phyloP scores from a whole-genome alignment of 2,329 filamentous ascomycete genomes.

The Claviceps arundinis region DNA sequence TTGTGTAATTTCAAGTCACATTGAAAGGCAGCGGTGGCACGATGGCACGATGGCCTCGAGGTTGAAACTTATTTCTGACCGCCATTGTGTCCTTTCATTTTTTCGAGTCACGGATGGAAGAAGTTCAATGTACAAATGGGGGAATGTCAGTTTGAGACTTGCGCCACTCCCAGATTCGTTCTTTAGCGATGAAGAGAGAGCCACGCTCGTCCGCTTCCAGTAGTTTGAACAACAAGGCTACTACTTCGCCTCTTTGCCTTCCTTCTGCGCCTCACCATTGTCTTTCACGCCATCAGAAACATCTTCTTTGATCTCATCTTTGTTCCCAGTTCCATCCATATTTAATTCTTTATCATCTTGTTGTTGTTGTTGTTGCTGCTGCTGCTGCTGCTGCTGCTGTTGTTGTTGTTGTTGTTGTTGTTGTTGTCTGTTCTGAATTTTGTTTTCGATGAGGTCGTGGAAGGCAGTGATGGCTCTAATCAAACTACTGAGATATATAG shows the following conservation, averaged over 20 bases:
- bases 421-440: slow-evolving; percentile 96
- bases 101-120: not conserved
- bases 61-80: not conserved
- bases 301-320: slow-evolving; percentile 44
- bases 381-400: no score
- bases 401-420: slow-evolving; percentile 74
- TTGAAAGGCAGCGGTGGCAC: not conserved
- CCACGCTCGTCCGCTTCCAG: not conserved
- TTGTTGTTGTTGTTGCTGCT: slow-evolving; percentile 79
- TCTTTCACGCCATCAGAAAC: slow-evolving; percentile 34
- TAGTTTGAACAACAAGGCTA: slow-evolving; percentile 7
- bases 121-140: slow-evolving; percentile 1
- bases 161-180: not conserved
- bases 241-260: slow-evolving; percentile 40
- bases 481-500: slow-evolving; percentile 91
- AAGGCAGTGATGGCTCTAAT: slow-evolving; percentile 97
- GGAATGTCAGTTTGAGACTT: not conserved
- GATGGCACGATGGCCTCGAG: not conserved
- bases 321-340: slow-evolving; percentile 53
- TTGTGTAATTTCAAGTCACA: not conserved
- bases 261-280: slow-evolving; percentile 39
- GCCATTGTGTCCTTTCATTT: not conserved
- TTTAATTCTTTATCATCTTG: slow-evolving; percentile 90
- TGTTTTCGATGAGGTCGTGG: slow-evolving; percentile 98
- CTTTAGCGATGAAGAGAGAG: not conserved